Evolutionary conservation across 257 asterid genomes (phyloP).

Genomic region (Buddleja alternifolia): DNA sequence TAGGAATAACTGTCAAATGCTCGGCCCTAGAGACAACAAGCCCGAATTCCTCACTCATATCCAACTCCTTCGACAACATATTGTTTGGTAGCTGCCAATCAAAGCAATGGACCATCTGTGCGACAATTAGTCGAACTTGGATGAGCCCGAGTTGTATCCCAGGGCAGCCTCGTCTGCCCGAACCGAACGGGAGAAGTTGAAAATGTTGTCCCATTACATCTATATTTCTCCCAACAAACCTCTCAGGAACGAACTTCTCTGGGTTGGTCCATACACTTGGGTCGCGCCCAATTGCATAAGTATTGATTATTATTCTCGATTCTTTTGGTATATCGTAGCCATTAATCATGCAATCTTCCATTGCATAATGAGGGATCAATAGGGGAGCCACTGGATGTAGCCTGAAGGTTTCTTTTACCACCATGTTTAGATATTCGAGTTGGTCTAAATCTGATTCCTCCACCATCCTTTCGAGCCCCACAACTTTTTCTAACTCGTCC

Average conservation of each 20-base stretch:
- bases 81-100: constrained; percentile 43
- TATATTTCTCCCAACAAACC: constrained; percentile 30
- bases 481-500: constrained; percentile 19
- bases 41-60: constrained; percentile 42
- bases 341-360: constrained; percentile 32
- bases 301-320: constrained; percentile 33
- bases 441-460: constrained; percentile 39
- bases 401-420: constrained; percentile 40
- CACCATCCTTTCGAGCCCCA: constrained; percentile 36
- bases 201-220: constrained; percentile 41
- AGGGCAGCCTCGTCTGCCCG: constrained; percentile 44
- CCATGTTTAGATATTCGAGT: constrained; percentile 35
- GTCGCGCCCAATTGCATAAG: constrained; percentile 38
- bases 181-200: constrained; percentile 41
- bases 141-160: constrained; percentile 40
- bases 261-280: constrained; percentile 35
- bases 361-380: constrained; percentile 31
- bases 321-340: constrained; percentile 34
- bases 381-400: constrained; percentile 44
- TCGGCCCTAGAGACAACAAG: constrained; percentile 33
- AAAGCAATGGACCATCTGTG: constrained; percentile 50
- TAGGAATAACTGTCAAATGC: constrained; percentile 37
- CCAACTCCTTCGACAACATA: constrained; percentile 33
- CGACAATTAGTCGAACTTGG: constrained; percentile 36
- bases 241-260: constrained; percentile 39